These are phyloP conservation scores for Psidium guajava DNA, from an alignment of 345 rosid genomes.

Conservation along the genomic window DNA sequence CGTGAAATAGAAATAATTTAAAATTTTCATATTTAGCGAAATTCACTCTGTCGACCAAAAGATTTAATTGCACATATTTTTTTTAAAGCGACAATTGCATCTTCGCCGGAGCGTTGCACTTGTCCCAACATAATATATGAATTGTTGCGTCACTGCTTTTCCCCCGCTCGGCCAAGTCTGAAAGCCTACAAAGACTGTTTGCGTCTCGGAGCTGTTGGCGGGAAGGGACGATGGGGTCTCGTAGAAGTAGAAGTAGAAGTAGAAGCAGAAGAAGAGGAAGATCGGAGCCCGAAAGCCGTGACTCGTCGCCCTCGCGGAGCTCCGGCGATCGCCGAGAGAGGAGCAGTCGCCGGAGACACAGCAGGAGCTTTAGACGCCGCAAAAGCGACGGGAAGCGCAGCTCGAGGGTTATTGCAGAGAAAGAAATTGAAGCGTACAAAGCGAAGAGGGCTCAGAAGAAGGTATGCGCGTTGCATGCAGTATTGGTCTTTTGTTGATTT, in stretches of 20 bases:
- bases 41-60: too few relatives aligned
- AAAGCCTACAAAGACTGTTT: too few relatives aligned
- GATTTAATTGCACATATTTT: too few relatives aligned
- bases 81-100: too few relatives aligned
- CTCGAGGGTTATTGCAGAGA: conserved; percentile 18
- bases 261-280: conserved; percentile 10
- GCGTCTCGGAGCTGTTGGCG: background rate
- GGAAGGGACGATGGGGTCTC: background rate
- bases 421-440: too few relatives aligned
- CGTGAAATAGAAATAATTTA: too few relatives aligned
- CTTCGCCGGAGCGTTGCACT: too few relatives aligned
- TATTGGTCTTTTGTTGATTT: background rate
- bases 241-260: background rate
- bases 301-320: too few relatives aligned
- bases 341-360: too few relatives aligned
- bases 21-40: too few relatives aligned
- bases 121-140: background rate
- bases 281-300: background rate
- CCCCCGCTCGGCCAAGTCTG: background rate
- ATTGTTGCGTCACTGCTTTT: background rate
- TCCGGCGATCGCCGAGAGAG: too few relatives aligned
- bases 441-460: conserved; percentile 77
- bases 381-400: conserved; percentile 17
- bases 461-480: conserved; percentile 13
- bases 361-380: too few relatives aligned